Conservation (phyloP, 768 basidiomycete species). For the Naganishia kalamii region DNA sequence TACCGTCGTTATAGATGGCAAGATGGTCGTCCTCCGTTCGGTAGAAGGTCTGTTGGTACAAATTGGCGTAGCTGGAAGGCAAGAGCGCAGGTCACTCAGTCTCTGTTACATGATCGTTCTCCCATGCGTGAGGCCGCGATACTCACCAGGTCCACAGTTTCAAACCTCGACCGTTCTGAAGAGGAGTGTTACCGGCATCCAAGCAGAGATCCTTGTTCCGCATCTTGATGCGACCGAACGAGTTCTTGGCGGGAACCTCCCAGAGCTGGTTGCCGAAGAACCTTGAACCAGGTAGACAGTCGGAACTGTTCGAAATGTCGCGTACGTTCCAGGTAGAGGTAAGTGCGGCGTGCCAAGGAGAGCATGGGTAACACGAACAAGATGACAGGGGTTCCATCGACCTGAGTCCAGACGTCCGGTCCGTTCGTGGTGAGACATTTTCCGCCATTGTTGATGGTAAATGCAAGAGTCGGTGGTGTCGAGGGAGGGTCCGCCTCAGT, state of each 20-base stretch:
- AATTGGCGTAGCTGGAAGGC: constrained; percentile 17
- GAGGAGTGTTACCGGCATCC: constrained; percentile 19
- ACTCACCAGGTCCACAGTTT: constrained; percentile 20
- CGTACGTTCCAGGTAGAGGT: too few relatives aligned
- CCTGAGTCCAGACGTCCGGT: constrained; percentile 6
- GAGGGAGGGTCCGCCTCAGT: not conserved
- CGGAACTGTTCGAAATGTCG: not conserved
- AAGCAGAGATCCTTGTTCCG: constrained; percentile 16
- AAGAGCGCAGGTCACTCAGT: not conserved
- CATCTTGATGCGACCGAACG: constrained; percentile 19
- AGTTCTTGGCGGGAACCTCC: constrained; percentile 12
- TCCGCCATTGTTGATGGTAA: not conserved
- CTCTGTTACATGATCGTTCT: too few relatives aligned
- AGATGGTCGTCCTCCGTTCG: constrained; percentile 25
- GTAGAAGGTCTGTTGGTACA: constrained; percentile 23
- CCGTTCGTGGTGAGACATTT: not conserved
- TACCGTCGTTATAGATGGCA: constrained; percentile 12
- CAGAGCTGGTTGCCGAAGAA: not conserved
- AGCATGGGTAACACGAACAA: not conserved
- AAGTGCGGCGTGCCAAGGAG: too few relatives aligned
- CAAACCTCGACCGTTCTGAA: not conserved
- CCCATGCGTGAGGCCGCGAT: not conserved
- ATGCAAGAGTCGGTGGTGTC: not conserved
- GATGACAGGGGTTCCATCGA: not conserved
- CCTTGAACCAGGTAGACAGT: not conserved